Evolutionary conservation across 2,329 filamentous ascomycete genomes (phyloP), one percentile per base, ranked within the genome.

Genomic region (Penicillium griseofulvum): DNA sequence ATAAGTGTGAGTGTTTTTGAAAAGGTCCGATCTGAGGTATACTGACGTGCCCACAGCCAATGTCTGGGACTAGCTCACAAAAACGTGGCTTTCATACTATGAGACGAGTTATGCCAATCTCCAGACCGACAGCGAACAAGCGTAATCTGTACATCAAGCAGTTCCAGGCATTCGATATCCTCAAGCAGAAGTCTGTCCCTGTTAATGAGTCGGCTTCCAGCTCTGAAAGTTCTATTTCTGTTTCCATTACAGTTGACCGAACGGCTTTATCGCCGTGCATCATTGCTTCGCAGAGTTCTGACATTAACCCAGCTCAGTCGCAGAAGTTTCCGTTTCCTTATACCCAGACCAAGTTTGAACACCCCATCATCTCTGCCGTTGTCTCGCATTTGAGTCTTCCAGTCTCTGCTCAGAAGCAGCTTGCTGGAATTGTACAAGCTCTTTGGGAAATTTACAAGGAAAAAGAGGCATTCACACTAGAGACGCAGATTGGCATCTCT

Each of bases 211-310:
- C 76, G 52, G 66, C 70, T 37, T 67, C 68, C 11, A 64, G 68
- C 2, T 71, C 73, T 3, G 74, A 77, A 31, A 12, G 17, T 77
- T 80, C 55, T 45, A 1, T 45, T 34, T 81, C 84, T 43, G 66
- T 91, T 11, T 83, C 83, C 36, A 78, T 92, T 51, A 83, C 83
- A 5, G 78, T 91, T 46, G 86, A 90, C 69, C 82, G 89, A 47
- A 79, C 81, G 12, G 77, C 80, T 16, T 77, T 83, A 47, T 82
- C 78, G 9, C 88, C 87, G 2, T 87, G 84, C 65, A 80, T 91
- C 42, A 77, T 87, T 55, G 81, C 80, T 10, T 84, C 87, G 1
- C 80, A 83, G 5, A 79, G 75, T 8, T 71, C 77, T 4, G 68
- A 79, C 8, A 74, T 75, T 19, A 65, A 76, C n/a, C 69, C 76